Evolutionary conservation across 1,284 basidiomycete genomes (phyloP).

Genomic region (Trametes hirsuta): DNA sequence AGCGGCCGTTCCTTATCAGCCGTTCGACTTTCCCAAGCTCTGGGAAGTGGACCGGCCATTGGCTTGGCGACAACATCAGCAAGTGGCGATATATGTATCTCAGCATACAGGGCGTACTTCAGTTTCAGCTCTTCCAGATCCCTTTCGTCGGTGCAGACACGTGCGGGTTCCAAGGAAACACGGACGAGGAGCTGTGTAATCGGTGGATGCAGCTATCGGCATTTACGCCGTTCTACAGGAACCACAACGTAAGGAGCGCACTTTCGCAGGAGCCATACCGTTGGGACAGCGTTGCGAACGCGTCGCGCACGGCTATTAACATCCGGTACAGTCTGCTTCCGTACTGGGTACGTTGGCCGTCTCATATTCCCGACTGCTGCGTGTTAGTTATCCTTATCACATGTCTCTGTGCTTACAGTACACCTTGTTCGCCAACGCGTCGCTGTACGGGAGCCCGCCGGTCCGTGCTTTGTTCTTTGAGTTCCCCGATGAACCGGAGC

Average conservation of each 20-base stretch:
- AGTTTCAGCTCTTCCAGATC: slow-evolving; percentile 78
- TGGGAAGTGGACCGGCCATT: slow-evolving; percentile 65
- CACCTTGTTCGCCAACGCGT: slow-evolving; percentile 73
- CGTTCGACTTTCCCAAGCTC: slow-evolving; percentile 69
- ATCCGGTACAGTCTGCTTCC: slow-evolving; percentile 73
- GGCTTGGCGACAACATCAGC: slow-evolving; percentile 62
- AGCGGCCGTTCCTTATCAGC: slow-evolving; percentile 68
- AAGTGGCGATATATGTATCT: slow-evolving; percentile 65
- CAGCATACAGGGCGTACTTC: slow-evolving; percentile 71
- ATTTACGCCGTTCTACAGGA: slow-evolving; percentile 73
- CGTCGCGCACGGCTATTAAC: slow-evolving; percentile 69
- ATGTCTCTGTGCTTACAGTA: slow-evolving; percentile 47
- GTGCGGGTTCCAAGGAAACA: slow-evolving; percentile 67
- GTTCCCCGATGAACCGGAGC: slow-evolving; percentile 69
- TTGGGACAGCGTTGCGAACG: slow-evolving; percentile 76
- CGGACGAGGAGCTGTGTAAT: slow-evolving; percentile 74
- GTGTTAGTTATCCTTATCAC: background rate
- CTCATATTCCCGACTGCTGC: slow-evolving; percentile 45
- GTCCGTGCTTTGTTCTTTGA: slow-evolving; percentile 78
- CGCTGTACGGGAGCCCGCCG: slow-evolving; percentile 64
- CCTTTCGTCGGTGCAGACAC: slow-evolving; percentile 71
- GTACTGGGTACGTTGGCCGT: slow-evolving; percentile 63
- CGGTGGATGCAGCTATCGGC: slow-evolving; percentile 84
- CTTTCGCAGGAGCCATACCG: slow-evolving; percentile 74
- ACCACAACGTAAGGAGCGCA: slow-evolving; percentile 66